A percentile compares a stretch with the other conserved stretches of the same genome.
Evolutionary conservation across 768 basidiomycete species (phyloP).

Genomic region (Terana coerulea): DNA sequence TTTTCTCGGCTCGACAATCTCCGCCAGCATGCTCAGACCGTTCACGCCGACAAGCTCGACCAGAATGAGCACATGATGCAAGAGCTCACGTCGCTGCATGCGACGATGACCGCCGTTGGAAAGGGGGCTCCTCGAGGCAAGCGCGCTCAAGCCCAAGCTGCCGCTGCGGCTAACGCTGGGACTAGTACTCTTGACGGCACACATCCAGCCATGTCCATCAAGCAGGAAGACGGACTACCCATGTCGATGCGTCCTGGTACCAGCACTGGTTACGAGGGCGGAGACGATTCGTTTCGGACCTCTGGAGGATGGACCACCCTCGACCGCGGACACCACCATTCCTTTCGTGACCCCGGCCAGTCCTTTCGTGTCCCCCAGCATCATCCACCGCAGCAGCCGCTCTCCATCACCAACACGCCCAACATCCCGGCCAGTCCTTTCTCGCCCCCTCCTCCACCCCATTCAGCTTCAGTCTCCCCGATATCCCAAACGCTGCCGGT

Average conservation of each 20-base stretch:
- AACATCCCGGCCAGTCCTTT: slow-evolving; percentile 58
- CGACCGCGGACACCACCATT: slow-evolving; percentile 53
- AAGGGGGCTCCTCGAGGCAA: slow-evolving; percentile 39
- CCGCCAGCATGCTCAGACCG: slow-evolving; percentile 94
- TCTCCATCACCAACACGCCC: slow-evolving; percentile 27
- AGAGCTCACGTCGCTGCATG: slow-evolving; percentile 79
- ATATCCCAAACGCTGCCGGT: slow-evolving; percentile 17
- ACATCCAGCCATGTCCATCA: slow-evolving; percentile 30
- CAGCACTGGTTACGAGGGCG: slow-evolving; percentile 66
- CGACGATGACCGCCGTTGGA: slow-evolving; percentile 63
- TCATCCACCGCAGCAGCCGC: slow-evolving; percentile 38
- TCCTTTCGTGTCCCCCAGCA: slow-evolving; percentile 68
- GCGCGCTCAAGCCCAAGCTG: slow-evolving; percentile 28
- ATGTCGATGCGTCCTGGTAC: slow-evolving; percentile 65
- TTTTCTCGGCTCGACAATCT: slow-evolving; percentile 97
- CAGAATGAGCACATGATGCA: slow-evolving; percentile 92
- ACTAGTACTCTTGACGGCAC: too few species aligned
- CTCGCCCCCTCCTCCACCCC: slow-evolving; percentile 49
- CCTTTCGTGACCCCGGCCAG: slow-evolving; percentile 79
- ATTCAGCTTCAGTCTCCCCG: slow-evolving; percentile 44
- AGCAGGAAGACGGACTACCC: slow-evolving; percentile 41
- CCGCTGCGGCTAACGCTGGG: slow-evolving; percentile 17
- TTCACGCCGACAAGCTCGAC: slow-evolving; percentile 91
- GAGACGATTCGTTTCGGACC: slow-evolving; percentile 24
- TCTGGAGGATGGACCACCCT: neutral